Base-by-base conservation (phyloP, 73 alveolate species). In the Paramecium bursaria region DNA sequence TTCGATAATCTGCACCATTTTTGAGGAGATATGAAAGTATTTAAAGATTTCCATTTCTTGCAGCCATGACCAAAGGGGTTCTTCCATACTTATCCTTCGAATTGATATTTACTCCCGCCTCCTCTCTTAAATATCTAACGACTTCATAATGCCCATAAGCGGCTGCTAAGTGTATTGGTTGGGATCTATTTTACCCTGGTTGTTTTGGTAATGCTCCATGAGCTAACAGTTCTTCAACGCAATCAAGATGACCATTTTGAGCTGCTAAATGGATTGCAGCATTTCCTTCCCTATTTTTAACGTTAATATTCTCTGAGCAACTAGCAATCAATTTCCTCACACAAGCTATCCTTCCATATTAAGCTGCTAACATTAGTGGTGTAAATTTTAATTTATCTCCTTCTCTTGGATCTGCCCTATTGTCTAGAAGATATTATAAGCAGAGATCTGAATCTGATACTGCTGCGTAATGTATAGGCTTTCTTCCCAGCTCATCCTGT, bases 391-490 rank as follows among this genome's bases (percentile, higher is more conserved):
- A 46, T 74, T 80, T 88, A 86, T 95, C 99, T 60, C 90, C 88
- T 75, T 94, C 99, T 48, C 91, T 91, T 6, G 93, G 61, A 51
- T 90, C 90, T 10, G 94, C 95, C 31, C 99, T 99, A 51, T 89
- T 80, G 22, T 91, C 92, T 4, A 95, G 77, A 31, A 97, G 92
- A 55, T 88, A 87, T 75, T 96, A 86, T 15, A 97, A 54, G 23
- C 98, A 95, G n/a, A 91, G 97, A 55, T 42, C 50, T 39, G 82
- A 90, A 75, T 88, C 93, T 44, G 98, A 94, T 51, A 97, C 97
- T 27, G 99, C 99, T 13, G 99, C 99, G 87, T 97, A 97, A 86
- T 97, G 99, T 52, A 93, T 87, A 4, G 96, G 96, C 67, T 90
- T 95, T 85, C 99, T 91, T 42, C 85, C 86, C 35, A 91, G 88